phyloP scores from a whole-genome alignment of 1,284 basidiomycete species.

The Pisolithus thermaeus region DNA sequence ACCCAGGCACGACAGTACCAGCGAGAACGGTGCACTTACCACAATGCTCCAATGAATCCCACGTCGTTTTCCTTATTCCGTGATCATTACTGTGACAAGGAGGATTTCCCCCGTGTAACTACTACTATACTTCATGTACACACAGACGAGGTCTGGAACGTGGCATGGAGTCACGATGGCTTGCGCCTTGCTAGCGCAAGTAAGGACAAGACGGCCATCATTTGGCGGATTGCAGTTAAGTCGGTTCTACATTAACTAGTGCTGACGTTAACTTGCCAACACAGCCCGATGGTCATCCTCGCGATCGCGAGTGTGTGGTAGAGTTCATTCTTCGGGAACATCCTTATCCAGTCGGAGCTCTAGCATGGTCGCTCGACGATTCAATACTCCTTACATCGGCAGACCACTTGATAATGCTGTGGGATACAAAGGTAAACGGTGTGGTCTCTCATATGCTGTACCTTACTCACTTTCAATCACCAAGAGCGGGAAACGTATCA shows the following conservation, averaged over 20 bases:
- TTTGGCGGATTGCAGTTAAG: slow-evolving; percentile 81
- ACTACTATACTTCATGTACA: slow-evolving; percentile 84
- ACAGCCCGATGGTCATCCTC: slow-evolving; percentile 45
- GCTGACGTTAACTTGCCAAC: background rate
- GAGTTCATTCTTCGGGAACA: slow-evolving; percentile 70
- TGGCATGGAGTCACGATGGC: slow-evolving; percentile 93
- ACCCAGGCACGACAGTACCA: slow-evolving; percentile 84
- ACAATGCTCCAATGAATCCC: slow-evolving; percentile 58
- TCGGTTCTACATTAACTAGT: slow-evolving; percentile 14
- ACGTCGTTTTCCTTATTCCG: slow-evolving; percentile 76
- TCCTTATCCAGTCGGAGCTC: slow-evolving; percentile 66
- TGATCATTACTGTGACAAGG: slow-evolving; percentile 80
- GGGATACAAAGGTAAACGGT: slow-evolving; percentile 70
- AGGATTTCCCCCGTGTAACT: slow-evolving; percentile 79
- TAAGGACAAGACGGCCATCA: slow-evolving; percentile 81
- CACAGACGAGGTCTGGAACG: slow-evolving; percentile 90
- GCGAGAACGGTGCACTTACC: slow-evolving; percentile 73
- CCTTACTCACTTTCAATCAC: background rate
- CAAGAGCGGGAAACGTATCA: slow-evolving; percentile 66
- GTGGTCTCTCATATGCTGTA: slow-evolving; percentile 2
- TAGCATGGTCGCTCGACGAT: slow-evolving; percentile 91
- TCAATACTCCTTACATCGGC: slow-evolving; percentile 75
- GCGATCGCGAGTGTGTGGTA: slow-evolving; percentile 53
- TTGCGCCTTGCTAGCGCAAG: slow-evolving; percentile 82
- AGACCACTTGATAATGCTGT: slow-evolving; percentile 77